Base-by-base conservation (phyloP, 2,329 filamentous ascomycete species). In the Rutstroemia sp. region DNA sequence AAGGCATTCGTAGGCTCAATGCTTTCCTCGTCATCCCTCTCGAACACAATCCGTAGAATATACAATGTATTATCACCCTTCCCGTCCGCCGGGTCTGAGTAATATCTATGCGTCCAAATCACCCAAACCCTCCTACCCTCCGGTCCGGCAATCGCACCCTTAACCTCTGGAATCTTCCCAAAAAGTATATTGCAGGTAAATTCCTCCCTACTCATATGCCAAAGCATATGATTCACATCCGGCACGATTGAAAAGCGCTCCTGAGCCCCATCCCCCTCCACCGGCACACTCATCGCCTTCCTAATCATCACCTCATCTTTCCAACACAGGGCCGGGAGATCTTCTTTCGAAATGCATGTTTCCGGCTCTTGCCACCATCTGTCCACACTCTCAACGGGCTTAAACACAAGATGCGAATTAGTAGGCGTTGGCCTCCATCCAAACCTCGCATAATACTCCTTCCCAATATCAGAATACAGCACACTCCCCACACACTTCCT, bases 381-480 rank as follows among this genome's bases (percentile, higher is more conserved):
- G 10, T 49, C 8, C 2, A 4, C 4, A 12, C 53, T 27, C 2
- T 41, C 21, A 14, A 65, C 58, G 1, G 80, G 76, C 7, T 75
- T 71, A 56, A 94, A 80, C 44, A 79, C 77, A 48, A 92, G 75
- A 68, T 95, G 90, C 1, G 78, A 76, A n/a, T 65, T 65, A 56
- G 86, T 91, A 18, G 79, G 75, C 64, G 86, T 90, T 0, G 83
- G 78, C 49, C 82, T 77, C 92, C 92, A 96, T 45, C 90, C 90
- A 61, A 82, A 76, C 34, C 76, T 77, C 4, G 85, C 80, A 72
- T 96, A 96, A 71, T 90, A 96, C 19, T 75, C 73, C 74, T 89
- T 87, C 30, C 92, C 89, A 62, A 94, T 90, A 67, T 94, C 89
- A 16, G 90, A 95, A 71, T 85, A 96, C 10, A 96, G 76, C 7